These are phyloP conservation scores for Fusarium piperis DNA, from an alignment of 2,329 filamentous ascomycete genomes.

Conservation along the genomic window DNA sequence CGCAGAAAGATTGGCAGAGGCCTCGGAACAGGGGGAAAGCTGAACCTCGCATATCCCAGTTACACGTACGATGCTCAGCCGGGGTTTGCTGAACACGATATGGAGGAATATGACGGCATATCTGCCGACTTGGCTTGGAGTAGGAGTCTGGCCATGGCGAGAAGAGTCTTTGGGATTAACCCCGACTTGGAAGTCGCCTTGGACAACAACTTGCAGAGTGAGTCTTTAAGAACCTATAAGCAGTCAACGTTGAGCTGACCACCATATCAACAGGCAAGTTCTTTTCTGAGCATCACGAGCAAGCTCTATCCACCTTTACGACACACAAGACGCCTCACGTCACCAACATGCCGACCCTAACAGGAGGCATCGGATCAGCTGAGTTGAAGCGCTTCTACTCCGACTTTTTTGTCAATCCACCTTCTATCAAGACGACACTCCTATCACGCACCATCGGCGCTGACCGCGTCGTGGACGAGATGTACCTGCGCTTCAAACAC, in stretches of 20 bases:
- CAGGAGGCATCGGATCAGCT: constrained; percentile 69
- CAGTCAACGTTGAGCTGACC: accelerated
- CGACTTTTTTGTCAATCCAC: constrained; percentile 71
- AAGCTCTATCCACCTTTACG: constrained; percentile 68
- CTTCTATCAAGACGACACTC: constrained; percentile 67
- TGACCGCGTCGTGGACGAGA: constrained; percentile 72
- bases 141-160: constrained; percentile 68
- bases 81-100: constrained; percentile 77
- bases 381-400: constrained; percentile 71
- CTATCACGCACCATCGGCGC: constrained; percentile 72
- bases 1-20: constrained; percentile 49
- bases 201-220: constrained; percentile 71
- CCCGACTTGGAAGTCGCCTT: constrained; percentile 72
- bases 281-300: constrained; percentile 63
- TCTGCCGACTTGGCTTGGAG: constrained; percentile 74
- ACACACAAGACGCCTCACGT: constrained; percentile 74
- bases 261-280: constrained; percentile 56
- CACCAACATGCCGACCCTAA: constrained; percentile 73
- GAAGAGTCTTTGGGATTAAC: constrained; percentile 70
- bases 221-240: constrained; percentile 34
- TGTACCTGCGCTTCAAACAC: constrained; percentile 68
- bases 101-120: constrained; percentile 73
- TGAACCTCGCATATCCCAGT: constrained; percentile 50
- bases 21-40: constrained; percentile 49
- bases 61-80: constrained; percentile 60